phyloP scores from a whole-genome alignment of 352 stramenopile genomes.

The Phytophthora fragariae region DNA sequence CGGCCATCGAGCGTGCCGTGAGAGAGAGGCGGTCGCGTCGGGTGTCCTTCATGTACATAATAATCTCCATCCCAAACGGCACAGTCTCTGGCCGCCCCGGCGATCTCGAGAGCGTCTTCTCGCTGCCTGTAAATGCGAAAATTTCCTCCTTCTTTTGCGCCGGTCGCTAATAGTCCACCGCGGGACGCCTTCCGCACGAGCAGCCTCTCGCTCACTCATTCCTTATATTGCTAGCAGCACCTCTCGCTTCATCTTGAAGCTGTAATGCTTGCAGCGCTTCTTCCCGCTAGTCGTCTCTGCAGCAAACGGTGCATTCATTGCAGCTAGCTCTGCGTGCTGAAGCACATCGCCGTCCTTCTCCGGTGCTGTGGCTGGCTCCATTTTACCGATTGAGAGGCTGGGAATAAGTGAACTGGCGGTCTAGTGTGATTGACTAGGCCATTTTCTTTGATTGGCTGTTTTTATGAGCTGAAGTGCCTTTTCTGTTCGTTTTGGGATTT shows the following conservation, averaged over 20 bases:
- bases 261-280: constrained; percentile 3
- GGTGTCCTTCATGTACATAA: constrained; percentile 7
- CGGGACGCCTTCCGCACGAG: neutral
- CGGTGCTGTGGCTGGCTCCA: no score
- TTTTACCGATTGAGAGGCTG: no score
- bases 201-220: constrained; percentile 3
- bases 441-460: no score
- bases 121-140: constrained; percentile 2
- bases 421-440: no score
- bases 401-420: no score
- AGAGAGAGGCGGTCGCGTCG: neutral
- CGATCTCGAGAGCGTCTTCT: constrained; percentile 2
- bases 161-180: neutral
- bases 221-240: neutral
- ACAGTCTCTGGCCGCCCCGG: neutral
- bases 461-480: no score
- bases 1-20: neutral
- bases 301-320: no score
- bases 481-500: no score
- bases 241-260: neutral
- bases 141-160: neutral
- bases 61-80: constrained; percentile 3
- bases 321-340: no score
- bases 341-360: no score
- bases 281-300: neutral